A percentile compares a stretch with the other conserved stretches of the same genome.
Conservation (phyloP, 495 filamentous ascomycete genomes). For the Haplographium delicatum region DNA sequence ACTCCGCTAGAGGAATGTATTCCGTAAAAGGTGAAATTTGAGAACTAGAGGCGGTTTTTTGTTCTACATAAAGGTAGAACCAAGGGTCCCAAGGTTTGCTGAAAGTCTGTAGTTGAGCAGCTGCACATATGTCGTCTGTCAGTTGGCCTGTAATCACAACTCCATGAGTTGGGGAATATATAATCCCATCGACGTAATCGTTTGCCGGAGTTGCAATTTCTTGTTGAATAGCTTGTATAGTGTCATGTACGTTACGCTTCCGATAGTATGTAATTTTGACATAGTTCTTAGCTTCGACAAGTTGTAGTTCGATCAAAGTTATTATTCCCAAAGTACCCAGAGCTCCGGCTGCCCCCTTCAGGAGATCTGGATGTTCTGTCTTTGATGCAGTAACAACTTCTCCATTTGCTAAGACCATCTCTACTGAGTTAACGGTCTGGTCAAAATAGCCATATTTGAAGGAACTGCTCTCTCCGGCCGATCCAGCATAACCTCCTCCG, state of each 20-base stretch:
- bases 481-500: conserved; percentile 56
- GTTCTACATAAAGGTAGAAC: conserved; percentile 45
- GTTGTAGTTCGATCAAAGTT: no score
- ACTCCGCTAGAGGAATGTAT: conserved; percentile 44
- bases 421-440: conserved; percentile 43
- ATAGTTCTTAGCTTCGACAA: no score
- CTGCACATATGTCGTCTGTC: conserved; percentile 30
- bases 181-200: conserved; percentile 40
- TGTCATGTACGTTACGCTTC: no score
- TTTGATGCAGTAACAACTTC: conserved; percentile 37
- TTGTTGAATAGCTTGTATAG: no score
- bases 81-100: conserved; percentile 41
- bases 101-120: conserved; percentile 32
- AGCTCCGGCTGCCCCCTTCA: no score
- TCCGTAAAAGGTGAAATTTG: conserved; percentile 28
- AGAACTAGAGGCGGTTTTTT: neutral
- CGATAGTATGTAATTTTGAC: no score
- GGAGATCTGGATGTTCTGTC: no score
- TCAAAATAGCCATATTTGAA: conserved; percentile 57
- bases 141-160: conserved; percentile 47
- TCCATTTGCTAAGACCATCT: conserved; percentile 54
- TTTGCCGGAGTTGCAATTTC: no score
- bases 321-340: no score
- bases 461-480: conserved; percentile 51
- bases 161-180: conserved; percentile 44